These are phyloP conservation scores for Delphinella strobiligena DNA, from an alignment of 2,329 filamentous ascomycete genomes.

Conservation along the genomic window DNA sequence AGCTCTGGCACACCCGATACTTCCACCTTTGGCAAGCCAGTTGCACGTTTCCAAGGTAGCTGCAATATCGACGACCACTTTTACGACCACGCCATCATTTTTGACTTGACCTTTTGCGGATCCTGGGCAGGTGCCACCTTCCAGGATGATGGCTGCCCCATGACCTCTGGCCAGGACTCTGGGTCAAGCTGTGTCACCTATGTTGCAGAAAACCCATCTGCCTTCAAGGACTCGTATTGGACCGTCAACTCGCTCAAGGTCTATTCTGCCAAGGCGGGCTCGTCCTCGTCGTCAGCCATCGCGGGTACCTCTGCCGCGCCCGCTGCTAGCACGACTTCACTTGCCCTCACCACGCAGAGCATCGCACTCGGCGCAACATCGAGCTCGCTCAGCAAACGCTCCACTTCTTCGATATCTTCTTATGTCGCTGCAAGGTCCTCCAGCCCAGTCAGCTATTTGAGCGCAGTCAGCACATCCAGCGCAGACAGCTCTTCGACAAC, in stretches of 20 bases:
- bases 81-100: slow-evolving; percentile 36
- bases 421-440: background rate
- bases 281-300: slow-evolving; percentile 70
- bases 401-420: background rate
- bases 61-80: slow-evolving; percentile 26
- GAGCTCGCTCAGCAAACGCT: background rate
- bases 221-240: slow-evolving; percentile 14
- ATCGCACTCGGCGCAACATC: background rate
- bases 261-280: slow-evolving; percentile 67
- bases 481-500: too few species aligned
- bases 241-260: slow-evolving; percentile 14
- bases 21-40: slow-evolving; percentile 41
- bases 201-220: slow-evolving; percentile 13
- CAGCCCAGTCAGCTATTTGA: background rate
- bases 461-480: background rate
- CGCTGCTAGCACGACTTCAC: background rate
- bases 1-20: slow-evolving; percentile 41
- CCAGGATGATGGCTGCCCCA: slow-evolving; percentile 7
- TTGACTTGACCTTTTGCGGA: slow-evolving; percentile 47
- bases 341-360: background rate
- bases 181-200: slow-evolving; percentile 11
- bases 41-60: slow-evolving; percentile 43
- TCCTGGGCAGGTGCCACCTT: slow-evolving; percentile 14
- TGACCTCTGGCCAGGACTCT: slow-evolving; percentile 7
- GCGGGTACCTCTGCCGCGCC: slow-evolving; percentile 89